Base-by-base conservation (phyloP, 2,329 filamentous ascomycete species). In the Exophiala phaeomuriformis region DNA sequence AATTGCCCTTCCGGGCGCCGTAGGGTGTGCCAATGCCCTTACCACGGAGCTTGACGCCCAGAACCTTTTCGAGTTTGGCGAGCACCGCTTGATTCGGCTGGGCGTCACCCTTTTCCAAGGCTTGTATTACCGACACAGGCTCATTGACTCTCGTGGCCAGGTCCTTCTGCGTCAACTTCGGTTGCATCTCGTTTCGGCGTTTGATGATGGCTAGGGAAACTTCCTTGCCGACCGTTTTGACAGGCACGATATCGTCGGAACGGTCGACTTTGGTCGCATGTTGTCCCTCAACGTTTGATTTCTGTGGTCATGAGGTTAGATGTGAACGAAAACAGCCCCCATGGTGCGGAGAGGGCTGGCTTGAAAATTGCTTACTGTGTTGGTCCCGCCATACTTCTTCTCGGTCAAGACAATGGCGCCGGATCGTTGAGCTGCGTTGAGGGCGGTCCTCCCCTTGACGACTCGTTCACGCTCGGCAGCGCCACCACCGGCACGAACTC, bases 231-330 rank as follows among this genome's bases (percentile, higher is more conserved):
- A 96, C 78, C 44, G 89, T 94, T 77, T 95, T 95, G 68, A 90
- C 90, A 77, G 95, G 95, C 74, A 97, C 85, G 75, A 96, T 95
- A 70, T 96, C 93, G 77, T 97, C 90, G 69, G 84, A 85, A 64
- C 91, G 90, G 79, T 97, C 93, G 72, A 98, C 90, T 78, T 97
- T 96, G 63, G 93, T 97, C 62, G 97, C 80, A 69, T 88, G 90
- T 76, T 98, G 93, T 64, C 93, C 93, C 75, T 97, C 91, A 62
- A 77, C 55, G 35, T 47, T 56, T 3, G 51, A 61, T 67, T 77
- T 77, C 65, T 76, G 72, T 60, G 76, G 19, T 36, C 47, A 12
- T 29, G 12, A 47, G 8, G 44, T 36, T 3, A 47, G 31, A 4
- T 30, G 33, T 46, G 28, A 10, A 28, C 7, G 28, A 7, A 28